Percentiles rank a stretch among this genome's conserved stretches.
Evolutionary conservation across 108 stramenopile genomes (phyloP).

Genomic region (Chaetoceros muelleri): DNA sequence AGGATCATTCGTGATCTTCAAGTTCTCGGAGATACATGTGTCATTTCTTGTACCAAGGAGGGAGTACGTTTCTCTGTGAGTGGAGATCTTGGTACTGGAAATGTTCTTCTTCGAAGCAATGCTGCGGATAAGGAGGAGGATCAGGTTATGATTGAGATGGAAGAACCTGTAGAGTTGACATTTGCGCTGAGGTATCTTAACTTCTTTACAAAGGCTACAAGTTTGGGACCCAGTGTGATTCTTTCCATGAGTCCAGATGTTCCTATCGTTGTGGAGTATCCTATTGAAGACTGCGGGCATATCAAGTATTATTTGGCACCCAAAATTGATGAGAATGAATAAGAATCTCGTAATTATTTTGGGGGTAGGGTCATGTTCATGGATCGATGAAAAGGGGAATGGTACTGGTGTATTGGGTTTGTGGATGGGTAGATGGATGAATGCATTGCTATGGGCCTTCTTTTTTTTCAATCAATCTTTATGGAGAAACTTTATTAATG

Average conservation of each 20-base stretch:
- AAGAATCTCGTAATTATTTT: slow-evolving; percentile 5
- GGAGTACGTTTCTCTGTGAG: slow-evolving; percentile 87
- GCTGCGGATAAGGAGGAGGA: slow-evolving; percentile 91
- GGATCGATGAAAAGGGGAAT: no score
- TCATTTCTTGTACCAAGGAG: slow-evolving; percentile 90
- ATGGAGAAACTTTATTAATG: no score
- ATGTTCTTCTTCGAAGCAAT: slow-evolving; percentile 86
- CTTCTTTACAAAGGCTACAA: slow-evolving; percentile 97
- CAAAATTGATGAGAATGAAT: slow-evolving; percentile 95
- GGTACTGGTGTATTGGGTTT: no score
- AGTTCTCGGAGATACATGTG: slow-evolving; percentile 96
- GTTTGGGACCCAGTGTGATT: slow-evolving; percentile 72
- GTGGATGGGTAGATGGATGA: no score
- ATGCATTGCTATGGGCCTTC: no score
- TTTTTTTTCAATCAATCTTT: no score
- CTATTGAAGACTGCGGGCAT: slow-evolving; percentile 82
- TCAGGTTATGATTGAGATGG: slow-evolving; percentile 89
- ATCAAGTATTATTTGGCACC: slow-evolving; percentile 98
- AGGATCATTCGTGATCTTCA: slow-evolving; percentile 95
- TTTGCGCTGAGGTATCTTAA: slow-evolving; percentile 97
- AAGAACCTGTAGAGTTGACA: slow-evolving; percentile 95
- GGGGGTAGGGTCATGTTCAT: no score
- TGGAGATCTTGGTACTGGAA: slow-evolving; percentile 94
- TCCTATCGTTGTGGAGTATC: slow-evolving; percentile 97
- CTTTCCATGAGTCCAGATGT: slow-evolving; percentile 94